Percentiles rank a stretch among this genome's conserved stretches.
phyloP scores from a whole-genome alignment of 352 stramenopile genomes.

The Phytopythium sindhum region DNA sequence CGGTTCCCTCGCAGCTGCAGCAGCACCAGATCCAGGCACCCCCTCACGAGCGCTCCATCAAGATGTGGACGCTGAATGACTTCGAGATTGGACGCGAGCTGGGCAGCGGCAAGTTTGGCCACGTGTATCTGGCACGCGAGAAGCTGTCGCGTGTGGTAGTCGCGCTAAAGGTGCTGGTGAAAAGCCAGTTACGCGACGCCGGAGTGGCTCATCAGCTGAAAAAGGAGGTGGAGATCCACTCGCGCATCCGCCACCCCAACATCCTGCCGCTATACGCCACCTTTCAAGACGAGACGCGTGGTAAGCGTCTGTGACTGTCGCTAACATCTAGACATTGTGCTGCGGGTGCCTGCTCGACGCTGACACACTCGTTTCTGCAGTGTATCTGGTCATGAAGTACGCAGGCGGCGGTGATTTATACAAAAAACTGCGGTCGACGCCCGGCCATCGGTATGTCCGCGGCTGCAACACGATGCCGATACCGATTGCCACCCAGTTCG shows the following conservation, averaged over 20 bases:
- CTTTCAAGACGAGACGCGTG: slow-evolving; percentile 75
- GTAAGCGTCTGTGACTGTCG: slow-evolving; percentile 11
- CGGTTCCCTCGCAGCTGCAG: slow-evolving; percentile 21
- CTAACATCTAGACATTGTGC: neutral
- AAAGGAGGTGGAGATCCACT: slow-evolving; percentile 92
- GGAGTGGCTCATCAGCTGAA: slow-evolving; percentile 76
- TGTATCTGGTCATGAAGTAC: slow-evolving; percentile 89
- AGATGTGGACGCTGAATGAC: slow-evolving; percentile 80
- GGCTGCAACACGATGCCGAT: neutral
- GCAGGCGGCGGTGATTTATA: slow-evolving; percentile 82
- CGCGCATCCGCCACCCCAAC: slow-evolving; percentile 82
- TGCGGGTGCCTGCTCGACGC: neutral
- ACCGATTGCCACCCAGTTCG: too few relatives aligned
- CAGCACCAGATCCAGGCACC: slow-evolving; percentile 11
- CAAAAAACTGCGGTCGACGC: slow-evolving; percentile 63
- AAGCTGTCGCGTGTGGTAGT: slow-evolving; percentile 76
- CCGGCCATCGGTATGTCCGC: slow-evolving; percentile 30
- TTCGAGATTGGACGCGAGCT: slow-evolving; percentile 86
- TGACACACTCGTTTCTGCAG: slow-evolving; percentile 14
- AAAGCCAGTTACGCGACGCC: slow-evolving; percentile 66
- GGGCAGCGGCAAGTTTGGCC: slow-evolving; percentile 86
- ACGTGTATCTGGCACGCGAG: slow-evolving; percentile 86
- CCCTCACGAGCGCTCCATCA: slow-evolving; percentile 22
- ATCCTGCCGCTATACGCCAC: slow-evolving; percentile 86
- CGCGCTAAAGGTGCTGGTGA: slow-evolving; percentile 91